These are phyloP conservation scores for Epichloe uncinata DNA, from an alignment of 2,329 filamentous ascomycete genomes.

Conservation along the genomic window DNA sequence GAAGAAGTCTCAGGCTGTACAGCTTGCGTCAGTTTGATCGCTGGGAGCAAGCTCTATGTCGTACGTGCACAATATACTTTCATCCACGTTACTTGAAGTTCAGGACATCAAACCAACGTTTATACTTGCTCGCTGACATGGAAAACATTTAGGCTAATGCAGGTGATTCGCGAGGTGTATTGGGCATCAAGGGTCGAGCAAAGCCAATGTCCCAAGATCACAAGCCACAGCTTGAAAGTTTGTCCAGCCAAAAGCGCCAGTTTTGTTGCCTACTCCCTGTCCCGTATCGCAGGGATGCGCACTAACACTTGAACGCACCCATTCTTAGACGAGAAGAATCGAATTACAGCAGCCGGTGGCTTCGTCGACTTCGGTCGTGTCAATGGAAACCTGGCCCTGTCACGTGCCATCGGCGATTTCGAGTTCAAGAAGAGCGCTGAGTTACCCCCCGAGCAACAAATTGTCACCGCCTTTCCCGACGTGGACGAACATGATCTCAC, in stretches of 20 bases:
- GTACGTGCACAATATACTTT: constrained; percentile 44
- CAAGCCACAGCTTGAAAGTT: constrained; percentile 97
- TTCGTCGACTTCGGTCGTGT: constrained; percentile 98
- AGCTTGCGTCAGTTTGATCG: constrained; percentile 80
- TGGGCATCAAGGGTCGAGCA: constrained; percentile 92
- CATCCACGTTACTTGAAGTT: not conserved
- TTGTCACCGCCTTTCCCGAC: constrained; percentile 93
- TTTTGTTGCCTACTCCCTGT: not conserved
- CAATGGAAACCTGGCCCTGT: constrained; percentile 93
- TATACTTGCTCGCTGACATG: constrained; percentile 8
- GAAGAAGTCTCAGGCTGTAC: constrained; percentile 98
- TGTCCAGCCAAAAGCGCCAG: constrained; percentile 13
- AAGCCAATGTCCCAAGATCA: constrained; percentile 99
- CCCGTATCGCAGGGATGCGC: not conserved
- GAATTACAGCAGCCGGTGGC: constrained; percentile 88
- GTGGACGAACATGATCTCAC: constrained; percentile 82
- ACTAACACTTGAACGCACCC: constrained; percentile 4
- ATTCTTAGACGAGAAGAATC: constrained; percentile 71
- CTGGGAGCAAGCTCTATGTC: constrained; percentile 83
- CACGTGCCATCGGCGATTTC: constrained; percentile 95
- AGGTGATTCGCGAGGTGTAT: constrained; percentile 85
- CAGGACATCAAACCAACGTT: not conserved
- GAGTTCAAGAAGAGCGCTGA: constrained; percentile 99
- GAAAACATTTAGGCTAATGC: constrained; percentile 63
- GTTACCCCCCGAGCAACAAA: constrained; percentile 93